phyloP scores from a whole-genome alignment of 805 yeast species.

The Yarrowia sp. region DNA sequence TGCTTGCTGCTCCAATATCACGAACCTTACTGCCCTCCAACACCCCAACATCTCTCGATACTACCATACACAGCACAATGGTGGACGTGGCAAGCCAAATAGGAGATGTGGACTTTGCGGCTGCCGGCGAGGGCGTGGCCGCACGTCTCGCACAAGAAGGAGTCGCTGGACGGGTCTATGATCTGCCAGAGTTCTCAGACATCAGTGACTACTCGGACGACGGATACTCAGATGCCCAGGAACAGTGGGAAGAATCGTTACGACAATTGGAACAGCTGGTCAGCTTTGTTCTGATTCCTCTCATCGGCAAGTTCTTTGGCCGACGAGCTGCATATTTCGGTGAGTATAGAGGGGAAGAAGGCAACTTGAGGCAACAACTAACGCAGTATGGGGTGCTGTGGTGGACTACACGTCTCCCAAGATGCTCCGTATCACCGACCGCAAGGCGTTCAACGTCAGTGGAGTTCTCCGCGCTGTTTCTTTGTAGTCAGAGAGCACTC shows the following conservation, averaged over 20 bases:
- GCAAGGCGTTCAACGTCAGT: slow-evolving; percentile 20
- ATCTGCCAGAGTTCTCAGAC: slow-evolving; percentile 41
- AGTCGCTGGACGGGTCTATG: slow-evolving; percentile 17
- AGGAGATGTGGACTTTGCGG: slow-evolving; percentile 25
- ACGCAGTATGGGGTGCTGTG: slow-evolving; percentile 35
- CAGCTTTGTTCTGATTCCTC: slow-evolving; percentile 64
- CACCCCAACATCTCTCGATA: slow-evolving; percentile 6
- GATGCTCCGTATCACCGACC: slow-evolving; percentile 6
- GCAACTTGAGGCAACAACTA: not conserved
- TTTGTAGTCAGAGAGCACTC: not conserved
- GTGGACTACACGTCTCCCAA: slow-evolving; percentile 21
- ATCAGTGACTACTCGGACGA: slow-evolving; percentile 39
- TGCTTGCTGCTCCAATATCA: slow-evolving; percentile 8
- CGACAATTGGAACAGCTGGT: slow-evolving; percentile 63
- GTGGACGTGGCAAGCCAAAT: slow-evolving; percentile 30
- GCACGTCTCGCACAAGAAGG: slow-evolving; percentile 20
- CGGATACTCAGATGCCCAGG: slow-evolving; percentile 58
- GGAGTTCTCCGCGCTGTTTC: slow-evolving; percentile 11
- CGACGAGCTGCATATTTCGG: slow-evolving; percentile 58
- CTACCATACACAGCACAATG: slow-evolving; percentile 20
- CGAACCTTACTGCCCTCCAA: slow-evolving; percentile 11
- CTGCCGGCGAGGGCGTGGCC: slow-evolving; percentile 25
- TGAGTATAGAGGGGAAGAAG: slow-evolving; percentile 41
- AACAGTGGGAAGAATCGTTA: slow-evolving; percentile 77
- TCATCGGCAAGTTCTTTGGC: slow-evolving; percentile 72